Base-by-base conservation (phyloP, 2,329 filamentous ascomycete species). In the Epichloe glyceriae region DNA sequence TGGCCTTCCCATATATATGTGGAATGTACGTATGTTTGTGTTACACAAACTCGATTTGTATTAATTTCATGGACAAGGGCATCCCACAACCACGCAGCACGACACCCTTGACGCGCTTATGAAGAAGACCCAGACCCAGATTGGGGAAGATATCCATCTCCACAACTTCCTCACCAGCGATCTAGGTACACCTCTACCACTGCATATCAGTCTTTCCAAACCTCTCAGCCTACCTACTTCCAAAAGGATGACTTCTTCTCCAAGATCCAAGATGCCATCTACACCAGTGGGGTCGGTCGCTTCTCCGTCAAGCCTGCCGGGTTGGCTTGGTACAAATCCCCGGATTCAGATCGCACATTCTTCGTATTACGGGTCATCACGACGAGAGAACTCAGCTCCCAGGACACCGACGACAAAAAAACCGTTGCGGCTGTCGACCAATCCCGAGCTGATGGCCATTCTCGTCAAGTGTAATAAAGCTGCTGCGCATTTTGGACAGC, bases 1-100 rank as follows among this genome's bases (percentile, higher is more conserved):
- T 98, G 93, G 93, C 88, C 91, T 1, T 88, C 83, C 35, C 91
- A 97, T 67, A 64, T 97, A 44, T 97, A 95, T 65, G 73, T 95
- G 51, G 91, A 97, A 71, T 98, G 93, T 94, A 74, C 69, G 82
- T 72, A 30, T 30, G 22, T 3, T 42, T 8, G 6, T 10, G 30
- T 30, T 30, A 10, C 30, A 30, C 19, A 17, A 17, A 17, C 6
- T 3, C n/a, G 3, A 3, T 11, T 33, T 19, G 6, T 12, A 14
- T 33, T 48, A 34, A 48, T 26, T 11, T 40, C 5, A n/a, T 17
- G 7, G 26, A 7, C 34, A 55, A 82, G 79, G 79, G 80, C 72
- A 75, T 62, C 80, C 81, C 15, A 64, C 67, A 2, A 57, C 64
- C 14, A 44, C 62, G 43, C 73, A 83, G 55, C 72, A 76, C 57